These are phyloP conservation scores for Vitis labrusca DNA, from an alignment of 164 flowering plant species.

Conservation along the genomic window DNA sequence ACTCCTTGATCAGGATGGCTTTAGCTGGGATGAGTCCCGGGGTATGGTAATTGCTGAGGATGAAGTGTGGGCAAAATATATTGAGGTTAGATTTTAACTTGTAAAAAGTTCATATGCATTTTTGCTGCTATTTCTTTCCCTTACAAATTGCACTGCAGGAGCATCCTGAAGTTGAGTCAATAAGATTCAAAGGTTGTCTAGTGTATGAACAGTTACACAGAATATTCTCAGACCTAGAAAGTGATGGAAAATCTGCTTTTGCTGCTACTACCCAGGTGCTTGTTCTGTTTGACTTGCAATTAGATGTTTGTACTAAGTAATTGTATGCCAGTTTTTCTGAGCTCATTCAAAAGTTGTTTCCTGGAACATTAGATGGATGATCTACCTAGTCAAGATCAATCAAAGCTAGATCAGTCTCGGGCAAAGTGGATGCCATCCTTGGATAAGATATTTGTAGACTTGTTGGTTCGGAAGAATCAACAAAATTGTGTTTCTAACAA, in stretches of 20 bases:
- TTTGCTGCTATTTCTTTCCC: neutral
- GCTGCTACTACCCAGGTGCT: neutral
- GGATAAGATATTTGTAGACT: constrained; percentile 1
- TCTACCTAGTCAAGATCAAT: neutral
- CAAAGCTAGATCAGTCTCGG: neutral
- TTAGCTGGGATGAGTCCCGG: neutral
- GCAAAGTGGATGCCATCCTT: neutral
- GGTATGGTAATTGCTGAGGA: neutral
- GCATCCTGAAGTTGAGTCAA: constrained; percentile 14
- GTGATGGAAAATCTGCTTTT: neutral
- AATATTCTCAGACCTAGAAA: constrained; percentile 11
- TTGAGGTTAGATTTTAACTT: neutral
- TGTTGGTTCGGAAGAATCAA: neutral
- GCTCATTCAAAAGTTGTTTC: neutral
- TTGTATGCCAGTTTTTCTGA: neutral
- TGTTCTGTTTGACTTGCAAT: neutral
- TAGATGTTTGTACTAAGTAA: neutral
- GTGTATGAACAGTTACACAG: constrained; percentile 9
- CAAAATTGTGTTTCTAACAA: constrained; percentile 1
- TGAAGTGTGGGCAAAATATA: neutral
- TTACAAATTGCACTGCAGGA: constrained; percentile 6
- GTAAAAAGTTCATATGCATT: neutral
- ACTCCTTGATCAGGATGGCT: neutral
- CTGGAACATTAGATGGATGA: neutral
- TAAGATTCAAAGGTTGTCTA: constrained; percentile 6